Evolutionary conservation across 495 filamentous ascomycete species (phyloP).

Genomic region (Aspergillus egyptiacus): DNA sequence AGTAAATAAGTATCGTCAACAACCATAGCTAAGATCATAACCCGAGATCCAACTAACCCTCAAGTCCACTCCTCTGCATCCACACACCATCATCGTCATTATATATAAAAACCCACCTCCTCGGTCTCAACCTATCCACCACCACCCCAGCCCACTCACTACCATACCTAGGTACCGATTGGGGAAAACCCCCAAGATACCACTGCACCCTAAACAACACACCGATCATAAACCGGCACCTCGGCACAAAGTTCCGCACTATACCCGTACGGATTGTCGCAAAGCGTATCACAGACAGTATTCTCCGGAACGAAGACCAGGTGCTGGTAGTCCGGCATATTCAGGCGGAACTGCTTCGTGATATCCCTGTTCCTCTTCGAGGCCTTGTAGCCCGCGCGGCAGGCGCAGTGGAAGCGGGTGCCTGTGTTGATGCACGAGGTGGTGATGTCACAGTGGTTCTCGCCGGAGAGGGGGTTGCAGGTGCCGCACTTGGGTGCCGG

Average conservation of each 20-base stretch:
- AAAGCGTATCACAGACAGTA: slow-evolving; percentile 35
- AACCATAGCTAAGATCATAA: too few relatives aligned
- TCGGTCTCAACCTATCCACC: background rate
- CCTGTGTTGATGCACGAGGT: slow-evolving; percentile 55
- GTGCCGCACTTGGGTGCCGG: slow-evolving; percentile 28
- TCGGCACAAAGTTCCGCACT: slow-evolving; percentile 32
- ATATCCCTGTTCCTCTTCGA: slow-evolving; percentile 29
- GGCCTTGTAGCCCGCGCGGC: slow-evolving; percentile 61
- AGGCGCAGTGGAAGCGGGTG: slow-evolving; percentile 70
- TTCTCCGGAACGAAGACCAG: slow-evolving; percentile 38
- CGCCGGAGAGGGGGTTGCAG: slow-evolving; percentile 40
- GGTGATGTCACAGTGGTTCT: slow-evolving; percentile 38
- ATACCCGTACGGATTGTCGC: slow-evolving; percentile 30
- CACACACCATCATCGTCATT: too few relatives aligned
- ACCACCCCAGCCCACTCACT: background rate
- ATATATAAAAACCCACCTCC: too few relatives aligned
- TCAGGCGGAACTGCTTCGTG: slow-evolving; percentile 34
- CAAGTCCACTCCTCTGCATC: too few relatives aligned
- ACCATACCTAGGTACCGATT: too few relatives aligned
- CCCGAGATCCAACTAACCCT: too few relatives aligned
- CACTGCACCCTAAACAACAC: slow-evolving; percentile 26
- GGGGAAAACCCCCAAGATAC: too few relatives aligned
- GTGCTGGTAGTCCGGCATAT: slow-evolving; percentile 38
- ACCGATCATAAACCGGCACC: slow-evolving; percentile 28
- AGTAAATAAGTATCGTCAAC: too few relatives aligned